phyloP scores from a whole-genome alignment of 2,329 filamentous ascomycete genomes.

The Colletotrichum nymphaeae region DNA sequence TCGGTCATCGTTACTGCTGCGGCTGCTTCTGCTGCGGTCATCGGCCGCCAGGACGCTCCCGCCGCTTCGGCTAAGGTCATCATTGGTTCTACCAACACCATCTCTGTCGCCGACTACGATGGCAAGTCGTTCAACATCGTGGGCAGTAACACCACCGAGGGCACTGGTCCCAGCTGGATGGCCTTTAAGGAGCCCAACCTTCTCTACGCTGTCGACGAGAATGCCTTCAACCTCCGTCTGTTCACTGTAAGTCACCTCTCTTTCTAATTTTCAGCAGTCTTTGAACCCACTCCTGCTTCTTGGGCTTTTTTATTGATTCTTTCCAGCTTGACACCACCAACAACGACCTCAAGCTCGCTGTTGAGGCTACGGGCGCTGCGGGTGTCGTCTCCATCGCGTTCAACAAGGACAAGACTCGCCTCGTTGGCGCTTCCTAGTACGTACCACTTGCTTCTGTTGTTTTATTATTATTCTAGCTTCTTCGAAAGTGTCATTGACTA shows the following conservation, averaged over 20 bases:
- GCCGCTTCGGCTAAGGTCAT: slow-evolving; percentile 46
- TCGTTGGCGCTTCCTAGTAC: slow-evolving; percentile 57
- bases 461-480: not conserved
- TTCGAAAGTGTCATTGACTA: not conserved
- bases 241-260: slow-evolving; percentile 43
- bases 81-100: slow-evolving; percentile 52
- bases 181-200: slow-evolving; percentile 50
- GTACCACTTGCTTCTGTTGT: not conserved
- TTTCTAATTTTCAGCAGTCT: not conserved
- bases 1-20: slow-evolving; percentile 17
- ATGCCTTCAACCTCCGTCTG: slow-evolving; percentile 50
- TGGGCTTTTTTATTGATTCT: not conserved
- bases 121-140: slow-evolving; percentile 52
- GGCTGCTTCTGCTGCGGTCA: slow-evolving; percentile 29
- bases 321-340: slow-evolving; percentile 46
- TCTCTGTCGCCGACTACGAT: slow-evolving; percentile 55
- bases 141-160: no score
- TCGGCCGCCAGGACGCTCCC: slow-evolving; percentile 10
- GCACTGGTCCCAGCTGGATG: slow-evolving; percentile 55
- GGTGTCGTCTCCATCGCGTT: slow-evolving; percentile 62
- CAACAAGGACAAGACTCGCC: slow-evolving; percentile 54
- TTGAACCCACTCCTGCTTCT: no score
- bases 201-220: slow-evolving; percentile 62
- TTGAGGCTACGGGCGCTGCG: slow-evolving; percentile 45
- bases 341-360: slow-evolving; percentile 44